Conservation (phyloP, 495 filamentous ascomycete species). For the Letharia lupina region DNA sequence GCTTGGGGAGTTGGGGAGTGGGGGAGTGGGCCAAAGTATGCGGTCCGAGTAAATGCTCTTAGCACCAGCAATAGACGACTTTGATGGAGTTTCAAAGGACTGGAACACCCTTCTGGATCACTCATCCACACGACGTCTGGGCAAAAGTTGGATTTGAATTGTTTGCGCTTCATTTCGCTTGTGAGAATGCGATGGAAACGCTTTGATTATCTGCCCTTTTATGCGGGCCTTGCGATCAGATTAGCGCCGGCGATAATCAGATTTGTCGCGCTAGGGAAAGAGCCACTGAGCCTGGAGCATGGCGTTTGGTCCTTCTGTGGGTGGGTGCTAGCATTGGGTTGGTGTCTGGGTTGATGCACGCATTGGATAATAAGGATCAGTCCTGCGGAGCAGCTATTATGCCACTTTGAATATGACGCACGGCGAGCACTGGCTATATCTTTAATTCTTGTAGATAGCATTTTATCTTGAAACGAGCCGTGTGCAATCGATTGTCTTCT, state of each 20-base stretch:
- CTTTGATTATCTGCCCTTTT: neutral
- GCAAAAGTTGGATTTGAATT: constrained; percentile 1
- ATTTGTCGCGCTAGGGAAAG: neutral
- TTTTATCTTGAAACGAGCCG: constrained; percentile 1
- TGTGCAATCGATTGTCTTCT: neutral
- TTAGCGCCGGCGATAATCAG: neutral
- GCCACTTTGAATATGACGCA: neutral
- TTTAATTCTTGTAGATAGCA: constrained; percentile 4
- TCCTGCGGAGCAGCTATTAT: constrained; percentile 1
- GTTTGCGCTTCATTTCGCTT: neutral
- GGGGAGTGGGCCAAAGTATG: neutral
- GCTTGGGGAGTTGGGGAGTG: neutral
- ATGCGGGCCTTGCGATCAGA: neutral
- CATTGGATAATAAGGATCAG: constrained; percentile 1
- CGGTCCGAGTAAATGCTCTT: neutral
- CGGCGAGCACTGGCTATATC: constrained; percentile 2
- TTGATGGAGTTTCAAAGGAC: neutral
- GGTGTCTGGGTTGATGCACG: neutral
- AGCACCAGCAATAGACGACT: neutral
- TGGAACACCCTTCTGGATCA: neutral
- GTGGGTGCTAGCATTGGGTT: neutral
- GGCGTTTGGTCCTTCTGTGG: neutral
- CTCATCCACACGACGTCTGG: neutral
- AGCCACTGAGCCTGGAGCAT: constrained; percentile 9
- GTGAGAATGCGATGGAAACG: neutral